A percentile compares a stretch with the other conserved stretches of the same genome.
phyloP scores from a whole-genome alignment of 768 basidiomycete genomes.

The Dioszegia aurantiaca region DNA sequence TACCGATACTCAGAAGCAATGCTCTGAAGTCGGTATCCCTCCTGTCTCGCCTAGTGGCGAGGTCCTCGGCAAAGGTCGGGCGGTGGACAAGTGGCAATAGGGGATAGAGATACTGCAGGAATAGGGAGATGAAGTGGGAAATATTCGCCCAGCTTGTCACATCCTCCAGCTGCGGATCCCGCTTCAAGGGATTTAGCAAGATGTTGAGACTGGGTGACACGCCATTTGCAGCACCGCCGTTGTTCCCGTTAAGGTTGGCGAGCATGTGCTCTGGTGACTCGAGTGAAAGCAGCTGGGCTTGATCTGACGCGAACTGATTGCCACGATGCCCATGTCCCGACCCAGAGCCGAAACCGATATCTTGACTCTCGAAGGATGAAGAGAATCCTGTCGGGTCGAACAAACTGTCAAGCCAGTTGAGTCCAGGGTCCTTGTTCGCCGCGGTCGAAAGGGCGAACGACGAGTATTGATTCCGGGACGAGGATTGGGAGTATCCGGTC shows the following conservation, averaged over 20 bases:
- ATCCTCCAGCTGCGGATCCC: conserved; percentile 41
- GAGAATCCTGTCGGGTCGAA: conserved; percentile 21
- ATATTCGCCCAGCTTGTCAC: conserved; percentile 43
- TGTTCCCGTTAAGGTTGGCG: not conserved
- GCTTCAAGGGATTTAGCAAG: conserved; percentile 4
- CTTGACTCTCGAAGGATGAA: not conserved
- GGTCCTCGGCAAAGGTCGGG: conserved; percentile 42
- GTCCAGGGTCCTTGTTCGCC: not conserved
- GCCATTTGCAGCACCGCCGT: not conserved
- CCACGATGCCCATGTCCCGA: not conserved
- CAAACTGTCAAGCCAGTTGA: conserved; percentile 29
- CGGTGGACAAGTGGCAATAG: conserved; percentile 42
- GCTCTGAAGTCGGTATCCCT: conserved; percentile 43
- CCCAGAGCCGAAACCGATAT: not conserved
- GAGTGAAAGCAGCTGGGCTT: conserved; percentile 37
- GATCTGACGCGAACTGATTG: conserved; percentile 28
- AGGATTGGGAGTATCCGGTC: not conserved
- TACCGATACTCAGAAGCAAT: conserved; percentile 42
- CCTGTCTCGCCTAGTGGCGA: conserved; percentile 41
- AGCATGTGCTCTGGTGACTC: conserved; percentile 33
- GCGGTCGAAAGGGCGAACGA: conserved; percentile 22
- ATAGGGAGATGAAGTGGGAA: conserved; percentile 40
- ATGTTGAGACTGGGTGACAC: not conserved
- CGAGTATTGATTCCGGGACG: conserved; percentile 1
- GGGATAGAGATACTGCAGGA: conserved; percentile 43